Evolutionary conservation across 2,329 filamentous ascomycete species (phyloP).

Genomic region (Hypoxylon sp.): DNA sequence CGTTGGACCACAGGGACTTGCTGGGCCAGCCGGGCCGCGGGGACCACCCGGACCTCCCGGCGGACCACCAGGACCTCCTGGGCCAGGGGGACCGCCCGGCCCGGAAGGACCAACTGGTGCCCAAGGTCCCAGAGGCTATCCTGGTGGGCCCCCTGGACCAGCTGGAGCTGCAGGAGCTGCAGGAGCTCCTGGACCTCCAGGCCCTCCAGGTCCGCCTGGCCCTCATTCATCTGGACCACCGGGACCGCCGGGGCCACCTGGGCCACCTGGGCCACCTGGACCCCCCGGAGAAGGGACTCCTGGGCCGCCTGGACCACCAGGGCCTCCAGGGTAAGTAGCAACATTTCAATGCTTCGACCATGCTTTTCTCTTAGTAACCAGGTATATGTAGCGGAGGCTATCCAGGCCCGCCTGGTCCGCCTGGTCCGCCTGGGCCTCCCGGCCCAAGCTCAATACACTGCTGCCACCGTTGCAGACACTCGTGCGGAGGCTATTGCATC

Average conservation of each 20-base stretch:
- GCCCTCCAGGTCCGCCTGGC: conserved; percentile 2
- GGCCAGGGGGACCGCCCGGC: neutral
- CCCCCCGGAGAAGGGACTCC: neutral
- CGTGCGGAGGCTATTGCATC: conserved; percentile 10
- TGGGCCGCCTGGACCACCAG: neutral
- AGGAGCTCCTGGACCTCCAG: conserved; percentile 1
- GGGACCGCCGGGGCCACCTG: neutral
- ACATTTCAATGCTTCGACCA: neutral
- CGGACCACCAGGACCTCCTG: neutral
- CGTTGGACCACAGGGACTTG: neutral
- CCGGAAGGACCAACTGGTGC: neutral
- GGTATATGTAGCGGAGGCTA: neutral
- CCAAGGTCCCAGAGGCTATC: neutral
- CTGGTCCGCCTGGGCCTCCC: neutral
- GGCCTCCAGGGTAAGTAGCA: neutral
- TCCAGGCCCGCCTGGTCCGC: neutral
- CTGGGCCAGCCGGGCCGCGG: neutral
- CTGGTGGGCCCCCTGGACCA: neutral
- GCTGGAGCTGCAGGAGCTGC: neutral
- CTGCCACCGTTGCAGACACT: conserved; percentile 14
- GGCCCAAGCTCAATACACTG: neutral
- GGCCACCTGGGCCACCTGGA: neutral
- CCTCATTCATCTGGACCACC: neutral
- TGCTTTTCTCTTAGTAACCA: neutral
- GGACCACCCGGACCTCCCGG: neutral